Evolutionary conservation across 2,329 filamentous ascomycete species (phyloP).

Genomic region (Penicillium sp.): DNA sequence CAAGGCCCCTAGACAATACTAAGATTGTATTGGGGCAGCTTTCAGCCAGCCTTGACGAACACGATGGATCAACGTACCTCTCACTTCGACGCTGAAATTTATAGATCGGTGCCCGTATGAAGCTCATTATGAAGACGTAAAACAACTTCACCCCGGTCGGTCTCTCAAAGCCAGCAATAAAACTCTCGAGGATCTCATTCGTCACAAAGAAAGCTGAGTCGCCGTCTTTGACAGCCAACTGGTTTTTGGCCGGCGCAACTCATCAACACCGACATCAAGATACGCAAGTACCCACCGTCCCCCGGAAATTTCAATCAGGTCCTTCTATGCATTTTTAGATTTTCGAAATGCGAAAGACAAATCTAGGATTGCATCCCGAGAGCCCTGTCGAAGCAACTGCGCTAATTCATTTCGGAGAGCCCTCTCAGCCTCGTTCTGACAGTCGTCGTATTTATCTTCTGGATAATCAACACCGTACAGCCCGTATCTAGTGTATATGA

Average conservation of each 20-base stretch:
- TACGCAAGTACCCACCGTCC: conserved; percentile 10
- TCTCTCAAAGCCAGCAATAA: conserved; percentile 14
- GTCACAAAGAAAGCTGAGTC: conserved; percentile 15
- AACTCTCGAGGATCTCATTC: conserved; percentile 7
- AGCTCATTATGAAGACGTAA: background rate
- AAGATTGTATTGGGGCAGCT: too few species aligned
- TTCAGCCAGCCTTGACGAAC: too few species aligned
- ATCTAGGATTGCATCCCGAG: conserved; percentile 8
- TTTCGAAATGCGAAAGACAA: conserved; percentile 13
- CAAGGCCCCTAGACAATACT: too few species aligned
- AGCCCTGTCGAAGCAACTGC: conserved; percentile 3
- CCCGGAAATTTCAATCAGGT: conserved; percentile 5
- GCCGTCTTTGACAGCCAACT: conserved; percentile 8
- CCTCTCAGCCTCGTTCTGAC: conserved; percentile 12
- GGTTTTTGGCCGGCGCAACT: conserved; percentile 13
- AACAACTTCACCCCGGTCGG: conserved; percentile 1
- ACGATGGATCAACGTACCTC: background rate
- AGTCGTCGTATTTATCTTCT: conserved; percentile 8
- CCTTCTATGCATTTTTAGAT: conserved; percentile 12
- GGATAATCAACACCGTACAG: conserved; percentile 11
- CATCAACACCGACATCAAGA: conserved; percentile 10
- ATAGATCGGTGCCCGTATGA: too few species aligned
- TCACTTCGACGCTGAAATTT: too few species aligned
- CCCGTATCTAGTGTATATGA: conserved; percentile 8
- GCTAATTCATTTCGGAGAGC: conserved; percentile 3